phyloP scores from a whole-genome alignment of 257 asterid genomes.

The Penstemon eatonii region DNA sequence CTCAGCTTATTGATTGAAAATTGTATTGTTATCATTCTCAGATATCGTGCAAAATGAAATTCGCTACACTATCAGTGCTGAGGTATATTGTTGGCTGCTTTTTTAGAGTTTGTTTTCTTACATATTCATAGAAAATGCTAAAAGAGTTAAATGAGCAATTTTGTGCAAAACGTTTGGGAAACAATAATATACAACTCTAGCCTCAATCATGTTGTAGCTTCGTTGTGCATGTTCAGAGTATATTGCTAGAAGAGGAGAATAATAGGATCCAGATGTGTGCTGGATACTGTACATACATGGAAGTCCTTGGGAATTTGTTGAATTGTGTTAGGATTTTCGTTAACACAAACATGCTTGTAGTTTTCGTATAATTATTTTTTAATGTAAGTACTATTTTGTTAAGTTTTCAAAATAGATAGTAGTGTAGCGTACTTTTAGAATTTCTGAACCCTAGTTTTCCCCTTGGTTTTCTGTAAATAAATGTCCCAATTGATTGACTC shows the following conservation, averaged over 20 bases:
- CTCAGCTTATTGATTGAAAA: conserved; percentile 18
- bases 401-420: not conserved
- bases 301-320: not conserved
- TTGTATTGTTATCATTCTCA: conserved; percentile 31
- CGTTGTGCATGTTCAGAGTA: no score
- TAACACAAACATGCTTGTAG: not conserved
- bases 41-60: conserved; percentile 57
- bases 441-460: not conserved
- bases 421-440: not conserved
- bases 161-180: not conserved
- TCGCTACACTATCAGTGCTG: conserved; percentile 60
- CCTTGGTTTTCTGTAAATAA: conserved; percentile 6
- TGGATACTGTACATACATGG: no score
- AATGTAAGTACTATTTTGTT: not conserved
- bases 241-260: no score
- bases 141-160: not conserved
- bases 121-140: not conserved
- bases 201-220: not conserved
- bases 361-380: conserved; percentile 10
- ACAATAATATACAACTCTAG: not conserved
- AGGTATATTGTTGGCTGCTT: conserved; percentile 47
- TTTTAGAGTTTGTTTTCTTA: not conserved
- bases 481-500: not conserved
- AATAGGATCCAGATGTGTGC: no score
- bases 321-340: not conserved